phyloP scores from a whole-genome alignment of 2,329 filamentous ascomycete species.

The Exophiala sideris region DNA sequence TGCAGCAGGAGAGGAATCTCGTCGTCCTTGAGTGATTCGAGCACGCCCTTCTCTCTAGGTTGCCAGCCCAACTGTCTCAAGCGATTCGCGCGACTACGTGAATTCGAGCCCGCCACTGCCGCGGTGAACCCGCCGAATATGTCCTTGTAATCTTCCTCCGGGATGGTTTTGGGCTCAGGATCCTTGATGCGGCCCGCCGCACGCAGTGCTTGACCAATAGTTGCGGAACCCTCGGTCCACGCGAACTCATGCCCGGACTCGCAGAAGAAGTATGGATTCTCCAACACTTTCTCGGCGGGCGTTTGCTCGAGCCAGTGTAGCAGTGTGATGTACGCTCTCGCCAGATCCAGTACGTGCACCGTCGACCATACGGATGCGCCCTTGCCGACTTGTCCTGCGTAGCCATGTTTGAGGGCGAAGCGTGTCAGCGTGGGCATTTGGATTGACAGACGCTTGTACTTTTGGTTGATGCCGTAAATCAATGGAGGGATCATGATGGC shows the following conservation, averaged over 20 bases:
- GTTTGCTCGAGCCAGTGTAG: conserved; percentile 45
- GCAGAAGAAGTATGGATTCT: conserved; percentile 52
- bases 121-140: conserved; percentile 39
- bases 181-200: conserved; percentile 39
- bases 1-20: conserved; percentile 32
- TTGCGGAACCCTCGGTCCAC: conserved; percentile 42
- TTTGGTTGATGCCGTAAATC: conserved; percentile 45
- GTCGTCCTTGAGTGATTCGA: conserved; percentile 40
- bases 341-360: conserved; percentile 49
- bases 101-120: conserved; percentile 42
- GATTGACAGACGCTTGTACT: conserved; percentile 43
- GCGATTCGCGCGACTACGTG: conserved; percentile 44
- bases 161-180: conserved; percentile 37
- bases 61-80: conserved; percentile 46
- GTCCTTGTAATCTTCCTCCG: conserved; percentile 39
- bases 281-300: conserved; percentile 31
- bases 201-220: conserved; percentile 40
- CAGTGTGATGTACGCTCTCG: conserved; percentile 44
- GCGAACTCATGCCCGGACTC: conserved; percentile 46
- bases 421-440: conserved; percentile 48
- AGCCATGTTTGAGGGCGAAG: conserved; percentile 49
- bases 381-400: conserved; percentile 44
- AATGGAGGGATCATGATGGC: conserved; percentile 49
- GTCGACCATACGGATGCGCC: conserved; percentile 43
- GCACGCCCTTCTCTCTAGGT: conserved; percentile 43